These are phyloP conservation scores for Podila clonocystis DNA, from an alignment of 192 early-diverging fungal species.

Conservation along the genomic window DNA sequence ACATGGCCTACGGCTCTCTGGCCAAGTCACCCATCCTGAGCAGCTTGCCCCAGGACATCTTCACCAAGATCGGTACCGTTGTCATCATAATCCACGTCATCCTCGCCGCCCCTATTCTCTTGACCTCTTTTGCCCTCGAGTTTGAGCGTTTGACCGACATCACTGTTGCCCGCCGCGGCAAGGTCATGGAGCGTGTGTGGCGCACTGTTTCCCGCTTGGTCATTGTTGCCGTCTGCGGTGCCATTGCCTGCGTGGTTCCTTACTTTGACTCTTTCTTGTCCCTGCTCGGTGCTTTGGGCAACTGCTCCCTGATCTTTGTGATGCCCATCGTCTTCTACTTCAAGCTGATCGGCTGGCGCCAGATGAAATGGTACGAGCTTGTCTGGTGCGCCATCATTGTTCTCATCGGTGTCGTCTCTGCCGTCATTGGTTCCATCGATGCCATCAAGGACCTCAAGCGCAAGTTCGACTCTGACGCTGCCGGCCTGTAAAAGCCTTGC, in stretches of 20 bases:
- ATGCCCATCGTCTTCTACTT: constrained; percentile 84
- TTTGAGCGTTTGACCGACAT: constrained; percentile 75
- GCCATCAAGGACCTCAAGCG: constrained; percentile 68
- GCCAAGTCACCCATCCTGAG: constrained; percentile 76
- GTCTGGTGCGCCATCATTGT: constrained; percentile 63
- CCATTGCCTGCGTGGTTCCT: constrained; percentile 75
- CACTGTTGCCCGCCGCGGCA: constrained; percentile 61
- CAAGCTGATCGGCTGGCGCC: constrained; percentile 73
- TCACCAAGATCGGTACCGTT: constrained; percentile 70
- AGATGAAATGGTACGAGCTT: constrained; percentile 58
- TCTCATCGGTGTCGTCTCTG: constrained; percentile 68
- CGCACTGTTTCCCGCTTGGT: constrained; percentile 64
- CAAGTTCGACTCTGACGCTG: constrained; percentile 40
- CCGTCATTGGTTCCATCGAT: constrained; percentile 72
- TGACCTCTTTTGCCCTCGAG: constrained; percentile 79
- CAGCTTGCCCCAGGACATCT: constrained; percentile 71
- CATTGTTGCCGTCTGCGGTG: constrained; percentile 62
- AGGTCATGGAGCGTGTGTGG: constrained; percentile 62
- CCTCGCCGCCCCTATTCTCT: constrained; percentile 81
- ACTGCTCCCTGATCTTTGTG: constrained; percentile 84
- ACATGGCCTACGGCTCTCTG: constrained; percentile 75
- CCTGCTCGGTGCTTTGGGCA: constrained; percentile 85
- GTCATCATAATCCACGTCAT: constrained; percentile 86
- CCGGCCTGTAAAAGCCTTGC: too few relatives aligned
- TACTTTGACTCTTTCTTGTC: constrained; percentile 85